A percentile compares a stretch with the other conserved stretches of the same genome.
These are phyloP conservation scores for Beta vulgaris DNA, from an alignment of 148 eudicot genomes.

Conservation along the genomic window DNA sequence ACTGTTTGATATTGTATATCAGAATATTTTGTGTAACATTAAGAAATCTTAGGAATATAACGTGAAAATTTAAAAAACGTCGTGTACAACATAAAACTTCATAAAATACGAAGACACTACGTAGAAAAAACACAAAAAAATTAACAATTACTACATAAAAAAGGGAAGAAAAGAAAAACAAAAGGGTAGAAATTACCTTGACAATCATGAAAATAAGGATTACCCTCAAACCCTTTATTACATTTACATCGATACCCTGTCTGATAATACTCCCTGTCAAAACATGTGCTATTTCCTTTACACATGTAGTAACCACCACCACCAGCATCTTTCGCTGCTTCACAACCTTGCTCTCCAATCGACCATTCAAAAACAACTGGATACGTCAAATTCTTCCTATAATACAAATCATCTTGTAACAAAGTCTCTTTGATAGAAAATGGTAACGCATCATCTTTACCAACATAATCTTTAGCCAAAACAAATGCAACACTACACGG, in stretches of 20 bases:
- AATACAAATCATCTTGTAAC: not conserved
- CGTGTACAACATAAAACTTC: too few species aligned
- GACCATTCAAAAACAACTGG: slow-evolving; percentile 9
- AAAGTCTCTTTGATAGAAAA: not conserved
- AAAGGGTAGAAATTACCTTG: slow-evolving; percentile 8
- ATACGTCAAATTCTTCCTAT: slow-evolving; percentile 13
- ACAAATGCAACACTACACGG: slow-evolving; percentile 12
- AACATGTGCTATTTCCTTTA: slow-evolving; percentile 8
- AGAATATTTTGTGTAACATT: too few species aligned
- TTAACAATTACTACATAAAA: too few species aligned
- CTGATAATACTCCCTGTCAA: not conserved
- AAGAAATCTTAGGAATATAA: too few species aligned
- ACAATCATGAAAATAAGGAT: slow-evolving; percentile 9
- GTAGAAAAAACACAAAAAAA: too few species aligned
- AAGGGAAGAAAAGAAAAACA: not conserved
- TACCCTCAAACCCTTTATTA: not conserved
- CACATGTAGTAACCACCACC: not conserved
- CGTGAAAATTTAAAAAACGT: too few species aligned
- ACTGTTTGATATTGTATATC: too few species aligned
- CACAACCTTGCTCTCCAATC: not conserved
- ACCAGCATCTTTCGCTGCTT: not conserved
- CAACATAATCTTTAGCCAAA: slow-evolving; percentile 4
- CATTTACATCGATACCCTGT: not conserved
- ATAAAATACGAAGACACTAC: too few species aligned
- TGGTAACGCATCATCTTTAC: not conserved